Evolutionary conservation across 805 yeast species (phyloP).

Genomic region (Cyberlindnera veronae): DNA sequence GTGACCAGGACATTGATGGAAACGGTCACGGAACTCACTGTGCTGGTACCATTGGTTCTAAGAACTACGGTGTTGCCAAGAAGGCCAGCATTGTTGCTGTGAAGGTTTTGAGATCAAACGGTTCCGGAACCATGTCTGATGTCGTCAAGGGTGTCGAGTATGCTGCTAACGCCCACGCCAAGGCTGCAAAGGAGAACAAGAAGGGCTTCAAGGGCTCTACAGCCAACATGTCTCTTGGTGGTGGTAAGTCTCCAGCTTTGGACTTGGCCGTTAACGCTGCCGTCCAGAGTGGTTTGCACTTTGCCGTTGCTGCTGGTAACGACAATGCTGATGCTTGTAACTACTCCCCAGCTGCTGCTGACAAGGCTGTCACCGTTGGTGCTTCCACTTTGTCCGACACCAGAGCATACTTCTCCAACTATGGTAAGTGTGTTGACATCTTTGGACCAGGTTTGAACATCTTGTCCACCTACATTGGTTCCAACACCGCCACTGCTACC

Average conservation of each 20-base stretch:
- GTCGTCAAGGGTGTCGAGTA: slow-evolving; percentile 82
- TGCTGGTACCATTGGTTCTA: slow-evolving; percentile 92
- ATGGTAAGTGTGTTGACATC: slow-evolving; percentile 92
- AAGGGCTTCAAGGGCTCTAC: slow-evolving; percentile 80
- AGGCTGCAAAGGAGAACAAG: slow-evolving; percentile 46
- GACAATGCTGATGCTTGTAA: slow-evolving; percentile 91
- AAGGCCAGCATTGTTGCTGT: slow-evolving; percentile 76
- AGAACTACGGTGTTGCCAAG: slow-evolving; percentile 80
- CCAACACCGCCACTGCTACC: slow-evolving; percentile 70
- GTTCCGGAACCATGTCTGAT: slow-evolving; percentile 81
- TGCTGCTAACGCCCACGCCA: slow-evolving; percentile 70
- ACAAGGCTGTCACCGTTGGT: slow-evolving; percentile 86
- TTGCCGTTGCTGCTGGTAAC: slow-evolving; percentile 97
- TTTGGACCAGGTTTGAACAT: slow-evolving; percentile 95
- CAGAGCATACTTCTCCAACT: slow-evolving; percentile 94
- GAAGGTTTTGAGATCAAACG: slow-evolving; percentile 77
- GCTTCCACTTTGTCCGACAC: slow-evolving; percentile 86
- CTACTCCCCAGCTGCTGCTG: slow-evolving; percentile 87
- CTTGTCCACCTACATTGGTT: slow-evolving; percentile 79
- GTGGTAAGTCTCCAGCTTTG: slow-evolving; percentile 84
- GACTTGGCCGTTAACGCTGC: slow-evolving; percentile 90
- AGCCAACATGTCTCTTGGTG: slow-evolving; percentile 93
- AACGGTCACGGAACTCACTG: slow-evolving; percentile 97
- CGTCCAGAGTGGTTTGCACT: slow-evolving; percentile 80
- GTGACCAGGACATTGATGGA: slow-evolving; percentile 71